Conservation (phyloP, 768 basidiomycete genomes). For the Cystobasidium tubakii region DNA sequence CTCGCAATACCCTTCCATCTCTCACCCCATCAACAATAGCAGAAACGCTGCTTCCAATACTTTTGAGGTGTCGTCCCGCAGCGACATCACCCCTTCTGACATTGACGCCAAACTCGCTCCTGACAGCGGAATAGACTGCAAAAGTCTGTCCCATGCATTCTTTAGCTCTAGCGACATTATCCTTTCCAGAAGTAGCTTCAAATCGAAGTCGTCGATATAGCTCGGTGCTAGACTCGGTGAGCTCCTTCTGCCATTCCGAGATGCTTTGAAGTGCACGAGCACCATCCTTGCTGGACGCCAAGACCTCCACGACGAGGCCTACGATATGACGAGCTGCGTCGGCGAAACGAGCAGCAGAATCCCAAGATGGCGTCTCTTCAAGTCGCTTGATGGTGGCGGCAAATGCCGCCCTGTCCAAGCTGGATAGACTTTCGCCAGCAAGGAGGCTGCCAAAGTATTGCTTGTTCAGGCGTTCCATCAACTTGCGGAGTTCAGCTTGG, state of each 20-base stretch:
- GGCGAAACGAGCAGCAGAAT: constrained; percentile 28
- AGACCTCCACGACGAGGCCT: constrained; percentile 14
- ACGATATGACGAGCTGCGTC: constrained; percentile 20
- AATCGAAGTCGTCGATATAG: constrained; percentile 19
- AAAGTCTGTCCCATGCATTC: constrained; percentile 30
- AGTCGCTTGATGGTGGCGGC: constrained; percentile 25
- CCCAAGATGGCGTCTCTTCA: constrained; percentile 37
- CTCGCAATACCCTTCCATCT: constrained; percentile 9
- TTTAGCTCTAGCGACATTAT: constrained; percentile 20
- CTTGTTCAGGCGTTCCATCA: constrained; percentile 56
- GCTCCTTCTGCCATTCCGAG: constrained; percentile 9
- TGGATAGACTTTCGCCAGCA: constrained; percentile 50
- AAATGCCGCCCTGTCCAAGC: neutral
- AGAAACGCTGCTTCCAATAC: constrained; percentile 24
- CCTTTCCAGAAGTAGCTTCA: neutral
- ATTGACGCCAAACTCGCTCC: constrained; percentile 26
- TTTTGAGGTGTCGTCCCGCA: neutral
- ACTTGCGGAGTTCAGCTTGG: constrained; percentile 53
- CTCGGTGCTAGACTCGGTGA: neutral
- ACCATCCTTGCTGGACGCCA: neutral
- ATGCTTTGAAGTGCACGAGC: constrained; percentile 4
- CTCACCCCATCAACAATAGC: constrained; percentile 14
- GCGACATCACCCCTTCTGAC: constrained; percentile 29
- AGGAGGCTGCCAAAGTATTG: constrained; percentile 50
- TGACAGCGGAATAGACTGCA: constrained; percentile 8